A percentile compares a stretch with the other conserved stretches of the same genome.
Evolutionary conservation across 1,284 basidiomycete genomes (phyloP).

Genomic region (Cutaneotrichosporon cyanovorans): DNA sequence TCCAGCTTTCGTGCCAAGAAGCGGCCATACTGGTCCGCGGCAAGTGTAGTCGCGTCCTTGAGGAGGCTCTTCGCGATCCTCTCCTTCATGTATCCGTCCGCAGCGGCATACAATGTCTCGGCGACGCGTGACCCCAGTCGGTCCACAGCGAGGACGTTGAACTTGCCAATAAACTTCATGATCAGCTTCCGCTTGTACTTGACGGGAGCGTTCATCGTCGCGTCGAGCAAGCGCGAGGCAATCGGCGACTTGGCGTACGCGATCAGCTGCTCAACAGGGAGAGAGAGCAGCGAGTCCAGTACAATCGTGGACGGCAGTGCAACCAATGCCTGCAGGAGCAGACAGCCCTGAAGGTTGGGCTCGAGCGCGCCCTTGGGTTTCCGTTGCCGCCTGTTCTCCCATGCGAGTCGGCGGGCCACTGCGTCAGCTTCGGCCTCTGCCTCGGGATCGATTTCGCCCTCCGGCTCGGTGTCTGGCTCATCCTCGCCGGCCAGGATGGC

Average conservation of each 20-base stretch:
- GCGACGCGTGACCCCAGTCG: constrained; percentile 79
- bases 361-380: constrained; percentile 46
- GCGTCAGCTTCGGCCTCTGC: constrained; percentile 39
- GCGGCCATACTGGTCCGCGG: constrained; percentile 71
- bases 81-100: constrained; percentile 86
- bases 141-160: constrained; percentile 70
- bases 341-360: constrained; percentile 73
- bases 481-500: constrained; percentile 28
- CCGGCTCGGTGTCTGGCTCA: constrained; percentile 20
- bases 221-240: constrained; percentile 75
- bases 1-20: constrained; percentile 74
- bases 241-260: constrained; percentile 62
- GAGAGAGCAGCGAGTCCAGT: constrained; percentile 53
- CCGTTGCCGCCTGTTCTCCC: constrained; percentile 38
- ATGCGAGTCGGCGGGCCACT: constrained; percentile 28
- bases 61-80: constrained; percentile 77
- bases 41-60: constrained; percentile 60
- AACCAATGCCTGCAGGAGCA: constrained; percentile 74
- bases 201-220: constrained; percentile 59
- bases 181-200: constrained; percentile 67
- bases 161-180: constrained; percentile 65
- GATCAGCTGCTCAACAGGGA: constrained; percentile 57
- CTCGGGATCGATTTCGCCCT: constrained; percentile 24
- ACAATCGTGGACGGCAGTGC: constrained; percentile 59
- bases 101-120: constrained; percentile 75